A percentile compares a stretch with the other conserved stretches of the same genome.
Evolutionary conservation across 257 asterid species (phyloP).

Genomic region (Solanum sparsipilum): DNA sequence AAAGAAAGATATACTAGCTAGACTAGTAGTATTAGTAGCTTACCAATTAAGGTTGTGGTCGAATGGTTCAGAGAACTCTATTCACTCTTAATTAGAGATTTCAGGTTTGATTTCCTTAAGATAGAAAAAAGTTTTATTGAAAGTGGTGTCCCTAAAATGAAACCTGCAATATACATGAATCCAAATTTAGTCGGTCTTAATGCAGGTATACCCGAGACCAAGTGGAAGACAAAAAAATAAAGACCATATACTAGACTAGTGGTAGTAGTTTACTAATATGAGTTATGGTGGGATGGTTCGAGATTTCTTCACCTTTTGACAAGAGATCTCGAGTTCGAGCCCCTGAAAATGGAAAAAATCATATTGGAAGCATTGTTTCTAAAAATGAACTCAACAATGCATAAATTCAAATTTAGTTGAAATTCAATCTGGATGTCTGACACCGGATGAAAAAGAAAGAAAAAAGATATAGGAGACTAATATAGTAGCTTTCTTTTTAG

Average conservation of each 20-base stretch:
- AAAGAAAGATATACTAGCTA: neutral
- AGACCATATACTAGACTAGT: neutral
- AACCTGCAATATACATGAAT: neutral
- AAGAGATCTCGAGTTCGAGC: neutral
- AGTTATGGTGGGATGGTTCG: neutral
- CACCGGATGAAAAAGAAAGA: accelerated
- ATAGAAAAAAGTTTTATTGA: neutral
- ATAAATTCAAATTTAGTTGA: accelerated
- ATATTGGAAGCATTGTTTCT: neutral
- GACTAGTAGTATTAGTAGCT: neutral
- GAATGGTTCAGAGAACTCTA: neutral
- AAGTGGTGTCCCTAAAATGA: neutral
- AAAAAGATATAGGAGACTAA: neutral
- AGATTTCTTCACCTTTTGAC: neutral
- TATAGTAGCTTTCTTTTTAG: neutral
- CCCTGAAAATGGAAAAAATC: neutral
- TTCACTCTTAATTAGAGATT: neutral
- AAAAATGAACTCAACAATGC: neutral
- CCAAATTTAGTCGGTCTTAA: neutral
- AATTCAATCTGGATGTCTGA: accelerated
- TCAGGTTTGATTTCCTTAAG: neutral
- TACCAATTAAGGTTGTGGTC: neutral
- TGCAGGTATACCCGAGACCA: neutral
- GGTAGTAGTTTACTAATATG: neutral
- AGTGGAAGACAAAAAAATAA: neutral